Base-by-base conservation (phyloP, 73 alveolate genomes). In the Tetrahymena malaccensis region DNA sequence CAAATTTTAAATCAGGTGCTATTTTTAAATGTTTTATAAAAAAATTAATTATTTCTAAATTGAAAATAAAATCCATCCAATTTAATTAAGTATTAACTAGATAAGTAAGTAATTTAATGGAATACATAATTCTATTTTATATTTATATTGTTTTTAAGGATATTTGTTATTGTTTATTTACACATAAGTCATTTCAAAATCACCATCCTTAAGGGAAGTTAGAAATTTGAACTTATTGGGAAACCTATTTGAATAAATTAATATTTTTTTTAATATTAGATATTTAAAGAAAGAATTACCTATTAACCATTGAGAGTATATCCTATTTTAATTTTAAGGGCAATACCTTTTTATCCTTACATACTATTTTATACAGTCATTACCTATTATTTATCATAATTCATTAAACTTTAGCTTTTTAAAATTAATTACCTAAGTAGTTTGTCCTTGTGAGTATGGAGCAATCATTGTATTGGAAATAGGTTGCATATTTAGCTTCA, bases 311-410 rank as follows among this genome's bases (percentile, higher is more conserved):
- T 95, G 9, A 95, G 55, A 21, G 84, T 89, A n/a, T 95, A 95
- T 33, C 93, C 57, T 19, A 95, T 93, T 40, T 95, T 95, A 15
- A 95, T 50, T 93, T 89, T 95, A 89, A 95, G 57, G 9, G 94
- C 97, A 50, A 95, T 95, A 19, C 97, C 97, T 84, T 95, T 95
- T 19, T 89, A 19, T 95, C 97, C 97, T 85, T 95, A 34, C 94
- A 84, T 89, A 19, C 95, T 85, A 55, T 95, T 95, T 25, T 85
- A 55, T 16, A 95, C 93, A 84, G 50, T 95, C 84, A 95, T 55
- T 27, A 89, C 94, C 97, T 95, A 6, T 70, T 70, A 1, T 13
- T 50, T 50, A 19, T 70, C 31, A 70, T 3, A 19, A 22, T 9
- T 19, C 7, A 27, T n/a, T 27, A 70, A 70, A 70, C 17, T 19